These are phyloP conservation scores for Cryptococcus sp. DNA, from an alignment of 1,284 basidiomycete species.

Conservation along the genomic window DNA sequence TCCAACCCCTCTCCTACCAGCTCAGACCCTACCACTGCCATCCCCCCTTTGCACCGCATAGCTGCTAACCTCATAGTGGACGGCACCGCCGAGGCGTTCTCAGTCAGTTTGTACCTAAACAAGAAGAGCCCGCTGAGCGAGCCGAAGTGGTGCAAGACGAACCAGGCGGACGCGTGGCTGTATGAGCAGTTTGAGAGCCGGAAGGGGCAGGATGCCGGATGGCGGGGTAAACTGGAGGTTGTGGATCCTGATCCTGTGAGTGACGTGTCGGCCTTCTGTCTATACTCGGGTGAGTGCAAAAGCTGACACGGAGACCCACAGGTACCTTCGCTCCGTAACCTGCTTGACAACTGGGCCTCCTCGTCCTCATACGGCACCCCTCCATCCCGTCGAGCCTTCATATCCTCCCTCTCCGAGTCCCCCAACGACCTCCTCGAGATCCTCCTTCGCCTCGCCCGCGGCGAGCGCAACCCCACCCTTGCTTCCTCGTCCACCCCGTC, in stretches of 20 bases:
- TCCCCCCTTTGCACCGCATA: conserved; percentile 11
- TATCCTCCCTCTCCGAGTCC: conserved; percentile 77
- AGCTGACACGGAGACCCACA: conserved; percentile 40
- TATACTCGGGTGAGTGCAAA: not conserved
- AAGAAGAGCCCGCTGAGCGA: conserved; percentile 82
- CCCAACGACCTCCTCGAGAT: conserved; percentile 83
- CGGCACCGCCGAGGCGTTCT: conserved; percentile 22
- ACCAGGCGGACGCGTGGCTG: conserved; percentile 89
- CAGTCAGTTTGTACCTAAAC: conserved; percentile 64
- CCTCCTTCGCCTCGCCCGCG: conserved; percentile 78
- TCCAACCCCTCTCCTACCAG: not conserved
- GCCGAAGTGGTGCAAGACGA: conserved; percentile 91
- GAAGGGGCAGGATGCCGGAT: conserved; percentile 62
- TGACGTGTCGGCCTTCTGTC: conserved; percentile 13
- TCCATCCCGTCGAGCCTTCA: conserved; percentile 77
- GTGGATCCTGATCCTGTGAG: conserved; percentile 90
- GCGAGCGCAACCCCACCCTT: conserved; percentile 72
- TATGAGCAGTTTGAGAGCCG: conserved; percentile 64
- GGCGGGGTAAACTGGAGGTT: conserved; percentile 89
- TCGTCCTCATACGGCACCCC: conserved; percentile 71
- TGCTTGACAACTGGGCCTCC: conserved; percentile 80
- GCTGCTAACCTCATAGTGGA: not conserved
- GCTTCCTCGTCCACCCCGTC: conserved; percentile 58
- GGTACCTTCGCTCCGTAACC: conserved; percentile 85
- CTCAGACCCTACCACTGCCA: conserved; percentile 3